Percentiles rank a stretch among this genome's conserved stretches.
Conservation (phyloP, 176 grass and related monocot species). For the Oryza brachyantha region DNA sequence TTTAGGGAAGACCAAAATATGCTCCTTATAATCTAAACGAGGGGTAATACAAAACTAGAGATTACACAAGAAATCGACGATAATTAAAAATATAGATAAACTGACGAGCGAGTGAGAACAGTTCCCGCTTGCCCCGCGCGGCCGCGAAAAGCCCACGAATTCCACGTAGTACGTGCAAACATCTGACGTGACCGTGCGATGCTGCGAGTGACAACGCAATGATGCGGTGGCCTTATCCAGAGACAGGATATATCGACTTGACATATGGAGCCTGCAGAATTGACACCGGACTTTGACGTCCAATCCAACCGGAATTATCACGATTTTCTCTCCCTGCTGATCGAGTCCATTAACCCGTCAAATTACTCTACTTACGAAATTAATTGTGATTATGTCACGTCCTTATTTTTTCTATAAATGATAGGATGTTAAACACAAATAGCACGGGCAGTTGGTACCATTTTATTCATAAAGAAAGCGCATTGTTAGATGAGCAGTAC, state of each 20-base stretch:
- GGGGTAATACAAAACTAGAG: neutral
- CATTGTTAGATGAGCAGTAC: too few species aligned
- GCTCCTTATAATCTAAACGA: too few species aligned
- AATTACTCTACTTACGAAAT: too few species aligned
- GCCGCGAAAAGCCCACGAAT: conserved; percentile 9
- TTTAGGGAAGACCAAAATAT: too few species aligned
- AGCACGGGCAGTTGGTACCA: too few species aligned
- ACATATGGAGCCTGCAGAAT: neutral
- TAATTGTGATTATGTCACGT: too few species aligned
- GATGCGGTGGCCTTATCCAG: conserved; percentile 14
- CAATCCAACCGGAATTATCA: neutral
- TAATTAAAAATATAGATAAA: neutral
- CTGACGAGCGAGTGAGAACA: neutral
- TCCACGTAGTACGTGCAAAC: neutral
- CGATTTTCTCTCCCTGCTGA: too few species aligned
- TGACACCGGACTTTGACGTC: neutral
- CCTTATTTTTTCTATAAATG: too few species aligned
- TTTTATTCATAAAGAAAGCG: too few species aligned
- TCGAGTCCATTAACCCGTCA: too few species aligned
- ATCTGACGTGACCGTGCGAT: neutral
- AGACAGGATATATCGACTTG: neutral
- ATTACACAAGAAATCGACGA: neutral
- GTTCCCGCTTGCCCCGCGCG: conserved; percentile 9
- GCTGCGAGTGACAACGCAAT: neutral
- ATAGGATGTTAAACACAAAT: too few species aligned